phyloP scores from a whole-genome alignment of 352 stramenopile genomes.

The Pythium oligandrum region DNA sequence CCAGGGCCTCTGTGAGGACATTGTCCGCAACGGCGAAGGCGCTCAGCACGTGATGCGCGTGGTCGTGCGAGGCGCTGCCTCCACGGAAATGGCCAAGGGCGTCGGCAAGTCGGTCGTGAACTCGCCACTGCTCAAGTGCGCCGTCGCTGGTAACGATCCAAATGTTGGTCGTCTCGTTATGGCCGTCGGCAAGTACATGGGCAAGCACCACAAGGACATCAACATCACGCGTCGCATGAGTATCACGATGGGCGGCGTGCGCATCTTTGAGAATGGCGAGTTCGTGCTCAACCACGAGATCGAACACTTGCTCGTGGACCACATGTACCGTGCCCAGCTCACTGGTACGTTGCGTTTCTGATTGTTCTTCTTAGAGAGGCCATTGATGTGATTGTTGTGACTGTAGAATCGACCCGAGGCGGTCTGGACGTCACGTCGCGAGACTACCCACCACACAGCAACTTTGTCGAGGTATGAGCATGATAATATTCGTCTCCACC shows the following conservation, averaged over 20 bases:
- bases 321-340: conserved; percentile 94
- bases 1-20: conserved; percentile 92
- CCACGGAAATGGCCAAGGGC: conserved; percentile 75
- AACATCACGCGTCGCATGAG: conserved; percentile 77
- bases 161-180: conserved; percentile 97
- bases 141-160: conserved; percentile 96
- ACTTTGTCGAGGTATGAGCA: conserved; percentile 87
- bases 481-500: too few species aligned
- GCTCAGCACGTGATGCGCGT: conserved; percentile 97
- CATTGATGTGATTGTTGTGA: not conserved
- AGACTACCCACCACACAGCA: conserved; percentile 93
- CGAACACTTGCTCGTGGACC: conserved; percentile 89
- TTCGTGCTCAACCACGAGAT: conserved; percentile 92
- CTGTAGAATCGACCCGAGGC: conserved; percentile 54
- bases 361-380: too few species aligned
- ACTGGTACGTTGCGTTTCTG: conserved; percentile 19
- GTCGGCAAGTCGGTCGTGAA: conserved; percentile 92
- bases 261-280: conserved; percentile 94
- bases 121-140: conserved; percentile 97
- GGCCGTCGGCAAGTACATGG: conserved; percentile 96
- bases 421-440: conserved; percentile 73
- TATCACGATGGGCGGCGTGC: conserved; percentile 87
- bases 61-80: conserved; percentile 81
- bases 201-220: conserved; percentile 87
- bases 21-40: conserved; percentile 98